Conservation (phyloP, 805 yeast species). For the Nakazawaea wyomingensis region DNA sequence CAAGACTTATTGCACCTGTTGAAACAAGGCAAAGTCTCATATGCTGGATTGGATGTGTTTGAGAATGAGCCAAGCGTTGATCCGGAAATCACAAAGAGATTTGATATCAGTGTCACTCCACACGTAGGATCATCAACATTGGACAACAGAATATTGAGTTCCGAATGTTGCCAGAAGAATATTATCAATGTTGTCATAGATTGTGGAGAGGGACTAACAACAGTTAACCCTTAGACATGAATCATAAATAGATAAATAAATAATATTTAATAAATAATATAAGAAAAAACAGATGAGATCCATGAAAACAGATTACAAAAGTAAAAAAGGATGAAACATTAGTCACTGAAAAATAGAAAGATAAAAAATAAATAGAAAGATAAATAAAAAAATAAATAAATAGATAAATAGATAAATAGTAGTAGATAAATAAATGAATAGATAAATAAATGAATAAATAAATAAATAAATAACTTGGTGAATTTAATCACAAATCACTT, state of each 20-base stretch:
- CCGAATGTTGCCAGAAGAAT: slow-evolving; percentile 38
- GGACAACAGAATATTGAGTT: slow-evolving; percentile 40
- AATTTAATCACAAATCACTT: slow-evolving; percentile 46
- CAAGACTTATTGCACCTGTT: slow-evolving; percentile 41
- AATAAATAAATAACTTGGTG: not conserved
- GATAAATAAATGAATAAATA: slow-evolving; percentile 6
- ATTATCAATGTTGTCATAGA: slow-evolving; percentile 32
- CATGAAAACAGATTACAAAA: no score
- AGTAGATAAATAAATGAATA: not conserved
- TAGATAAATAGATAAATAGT: slow-evolving; percentile 4
- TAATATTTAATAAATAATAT: no score
- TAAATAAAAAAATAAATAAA: slow-evolving; percentile 1
- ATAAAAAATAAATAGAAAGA: not conserved
- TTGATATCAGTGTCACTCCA: slow-evolving; percentile 50
- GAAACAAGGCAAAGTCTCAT: slow-evolving; percentile 38
- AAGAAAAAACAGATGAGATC: no score
- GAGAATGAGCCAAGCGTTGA: slow-evolving; percentile 47
- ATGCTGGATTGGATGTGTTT: slow-evolving; percentile 58
- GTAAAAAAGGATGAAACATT: no score
- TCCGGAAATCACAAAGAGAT: slow-evolving; percentile 20
- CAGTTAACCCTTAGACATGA: slow-evolving; percentile 28
- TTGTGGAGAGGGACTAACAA: slow-evolving; percentile 31
- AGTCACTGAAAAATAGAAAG: no score
- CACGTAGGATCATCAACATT: slow-evolving; percentile 57
- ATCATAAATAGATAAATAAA: slow-evolving; percentile 2